Conservation (phyloP, 2,329 filamentous ascomycete species). For the Penicillium glabrum region DNA sequence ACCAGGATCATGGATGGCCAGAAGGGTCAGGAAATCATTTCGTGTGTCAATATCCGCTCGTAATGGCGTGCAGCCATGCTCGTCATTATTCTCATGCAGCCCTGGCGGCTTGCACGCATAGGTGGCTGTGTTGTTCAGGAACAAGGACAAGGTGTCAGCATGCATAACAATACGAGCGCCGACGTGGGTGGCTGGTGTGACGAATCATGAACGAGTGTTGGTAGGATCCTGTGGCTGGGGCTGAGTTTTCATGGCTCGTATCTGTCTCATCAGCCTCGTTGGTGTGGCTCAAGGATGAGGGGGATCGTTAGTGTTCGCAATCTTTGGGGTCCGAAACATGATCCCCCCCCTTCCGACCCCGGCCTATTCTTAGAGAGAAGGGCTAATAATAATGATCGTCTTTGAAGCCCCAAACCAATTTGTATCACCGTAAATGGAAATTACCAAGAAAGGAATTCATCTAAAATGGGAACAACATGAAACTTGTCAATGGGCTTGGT, state of each 20-base stretch:
- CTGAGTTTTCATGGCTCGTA: conserved; percentile 3
- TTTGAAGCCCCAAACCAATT: not conserved
- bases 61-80: not conserved
- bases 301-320: not conserved
- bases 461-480: not conserved
- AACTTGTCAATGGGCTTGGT: not conserved
- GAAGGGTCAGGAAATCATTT: not conserved
- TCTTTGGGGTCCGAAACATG: conserved; percentile 13
- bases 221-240: conserved; percentile 14
- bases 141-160: not conserved
- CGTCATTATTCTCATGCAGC: not conserved
- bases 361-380: conserved; percentile 14
- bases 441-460: not conserved
- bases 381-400: not conserved
- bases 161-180: not conserved
- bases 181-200: conserved; percentile 16
- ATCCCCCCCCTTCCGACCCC: not conserved
- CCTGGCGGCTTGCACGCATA: not conserved
- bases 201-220: conserved; percentile 12
- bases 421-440: conserved; percentile 9
- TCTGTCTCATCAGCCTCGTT: not conserved
- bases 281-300: conserved; percentile 15
- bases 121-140: not conserved
- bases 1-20: not conserved
- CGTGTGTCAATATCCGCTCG: not conserved